These are phyloP conservation scores for Agrocybe praecox DNA, from an alignment of 768 basidiomycete species.

Conservation along the genomic window DNA sequence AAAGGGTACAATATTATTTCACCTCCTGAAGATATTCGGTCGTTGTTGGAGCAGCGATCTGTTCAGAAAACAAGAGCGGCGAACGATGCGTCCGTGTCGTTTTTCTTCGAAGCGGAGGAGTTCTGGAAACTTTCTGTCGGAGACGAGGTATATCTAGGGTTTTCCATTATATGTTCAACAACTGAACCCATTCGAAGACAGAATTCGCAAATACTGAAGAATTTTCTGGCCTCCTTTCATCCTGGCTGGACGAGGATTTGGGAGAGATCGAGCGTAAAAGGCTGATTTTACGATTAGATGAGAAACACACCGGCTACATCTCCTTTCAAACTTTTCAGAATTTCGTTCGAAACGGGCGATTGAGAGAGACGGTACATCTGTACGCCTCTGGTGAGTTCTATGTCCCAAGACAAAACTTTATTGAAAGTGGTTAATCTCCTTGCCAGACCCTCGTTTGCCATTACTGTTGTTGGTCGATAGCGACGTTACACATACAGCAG, in stretches of 20 bases:
- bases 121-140: conserved; percentile 7
- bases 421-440: not conserved
- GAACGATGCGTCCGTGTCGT: not conserved
- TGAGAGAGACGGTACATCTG: conserved; percentile 5
- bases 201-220: conserved; percentile 4
- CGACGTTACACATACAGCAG: not conserved
- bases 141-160: not conserved
- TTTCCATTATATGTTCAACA: no score
- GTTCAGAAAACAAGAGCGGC: conserved; percentile 8
- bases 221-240: conserved; percentile 1
- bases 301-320: conserved; percentile 5
- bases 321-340: conserved; percentile 5
- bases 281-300: conserved; percentile 3
- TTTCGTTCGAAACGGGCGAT: conserved; percentile 4
- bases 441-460: conserved; percentile 2
- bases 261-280: not conserved
- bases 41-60: conserved; percentile 1
- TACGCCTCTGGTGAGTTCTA: not conserved
- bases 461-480: conserved; percentile 5
- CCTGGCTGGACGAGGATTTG: conserved; percentile 6
- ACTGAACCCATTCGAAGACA: not conserved
- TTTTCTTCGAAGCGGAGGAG: not conserved
- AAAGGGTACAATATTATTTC: conserved; percentile 4
- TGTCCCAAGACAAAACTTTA: not conserved
- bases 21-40: not conserved